Base-by-base conservation (phyloP, 495 filamentous ascomycete genomes). In the Tuber calosporum region DNA sequence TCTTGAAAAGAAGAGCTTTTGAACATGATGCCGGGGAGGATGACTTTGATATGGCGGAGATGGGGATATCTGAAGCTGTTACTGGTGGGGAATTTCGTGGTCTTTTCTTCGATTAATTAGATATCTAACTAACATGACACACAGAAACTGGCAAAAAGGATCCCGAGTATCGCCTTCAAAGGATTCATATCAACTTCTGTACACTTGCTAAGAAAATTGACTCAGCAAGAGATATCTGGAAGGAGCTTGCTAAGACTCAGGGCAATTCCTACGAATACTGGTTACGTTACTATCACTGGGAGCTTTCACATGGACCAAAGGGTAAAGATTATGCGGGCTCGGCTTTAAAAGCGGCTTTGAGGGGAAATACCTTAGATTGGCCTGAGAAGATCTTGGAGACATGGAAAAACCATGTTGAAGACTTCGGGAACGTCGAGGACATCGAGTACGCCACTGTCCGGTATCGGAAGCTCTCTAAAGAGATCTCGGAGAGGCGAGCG, bases 211-310 rank as follows among this genome's bases (percentile, higher is more conserved):
- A 80, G 71, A 81, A 81, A 43, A 85, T 88, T 82, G 85, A 87
- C 45, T 85, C 83, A 62, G 90, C 94, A 9, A 88, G 94, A 39
- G 85, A 86, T 41, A 88, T 90, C 20, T 98, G 92, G 89, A 88
- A 89, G 75, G 86, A 87, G 17, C 85, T 99, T 48, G 86, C 90
- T 4, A 80, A 86, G 34, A 85, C 88, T 20, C 89, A 91, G 45
- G 89, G 89, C 30, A 86, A 91, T 75, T 93, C 89, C 79, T 92
- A 92, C 78, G 92, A 96, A 78, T 97, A 97, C 79, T 99, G 95
- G 95, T 87, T 93, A 41, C 87, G 89, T 48, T 97, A 91, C 81
- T 97, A 96, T 82, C 83, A 89, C 58, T 99, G 93, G 92, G 95
- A 97, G 82, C 89, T 97, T 42, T 68, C 72, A 15, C 69, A 76